Conservation (phyloP, 306 rosid species). For the Benincasa hispida region DNA sequence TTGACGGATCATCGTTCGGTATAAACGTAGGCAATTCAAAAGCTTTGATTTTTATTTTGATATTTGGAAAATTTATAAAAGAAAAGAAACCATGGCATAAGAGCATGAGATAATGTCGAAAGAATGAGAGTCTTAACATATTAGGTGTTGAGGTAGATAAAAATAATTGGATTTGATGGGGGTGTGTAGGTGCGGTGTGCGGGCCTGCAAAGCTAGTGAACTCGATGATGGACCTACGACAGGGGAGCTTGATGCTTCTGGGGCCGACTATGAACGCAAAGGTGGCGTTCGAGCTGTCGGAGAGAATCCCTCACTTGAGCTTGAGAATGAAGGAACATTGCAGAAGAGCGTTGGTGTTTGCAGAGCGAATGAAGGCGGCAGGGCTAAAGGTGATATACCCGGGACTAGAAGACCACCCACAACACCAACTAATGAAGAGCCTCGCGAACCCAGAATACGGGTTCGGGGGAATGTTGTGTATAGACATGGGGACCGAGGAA, state of each 20-base stretch:
- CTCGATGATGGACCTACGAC: conserved; percentile 85
- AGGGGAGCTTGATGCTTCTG: conserved; percentile 70
- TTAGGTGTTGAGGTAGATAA: no score
- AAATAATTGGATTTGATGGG: neutral
- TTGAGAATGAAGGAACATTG: conserved; percentile 82
- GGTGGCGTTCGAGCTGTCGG: conserved; percentile 82
- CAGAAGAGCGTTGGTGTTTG: conserved; percentile 40
- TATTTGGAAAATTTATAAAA: no score
- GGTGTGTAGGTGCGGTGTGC: conserved; percentile 60
- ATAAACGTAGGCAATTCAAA: no score
- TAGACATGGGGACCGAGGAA: conserved; percentile 90
- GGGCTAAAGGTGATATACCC: conserved; percentile 82
- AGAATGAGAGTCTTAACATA: no score
- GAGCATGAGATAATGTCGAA: no score
- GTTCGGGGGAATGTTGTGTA: conserved; percentile 62
- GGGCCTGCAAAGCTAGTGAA: conserved; percentile 64
- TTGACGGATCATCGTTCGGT: no score
- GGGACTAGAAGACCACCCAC: conserved; percentile 66
- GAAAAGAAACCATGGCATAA: no score
- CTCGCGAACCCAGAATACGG: conserved; percentile 57
- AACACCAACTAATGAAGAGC: conserved; percentile 45
- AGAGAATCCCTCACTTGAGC: conserved; percentile 72
- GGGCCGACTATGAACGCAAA: conserved; percentile 97
- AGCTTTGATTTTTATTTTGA: no score
- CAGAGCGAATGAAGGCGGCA: conserved; percentile 35